Base-by-base conservation (phyloP, 2,329 filamentous ascomycete genomes). In the Paracoccidioides lutzii region DNA sequence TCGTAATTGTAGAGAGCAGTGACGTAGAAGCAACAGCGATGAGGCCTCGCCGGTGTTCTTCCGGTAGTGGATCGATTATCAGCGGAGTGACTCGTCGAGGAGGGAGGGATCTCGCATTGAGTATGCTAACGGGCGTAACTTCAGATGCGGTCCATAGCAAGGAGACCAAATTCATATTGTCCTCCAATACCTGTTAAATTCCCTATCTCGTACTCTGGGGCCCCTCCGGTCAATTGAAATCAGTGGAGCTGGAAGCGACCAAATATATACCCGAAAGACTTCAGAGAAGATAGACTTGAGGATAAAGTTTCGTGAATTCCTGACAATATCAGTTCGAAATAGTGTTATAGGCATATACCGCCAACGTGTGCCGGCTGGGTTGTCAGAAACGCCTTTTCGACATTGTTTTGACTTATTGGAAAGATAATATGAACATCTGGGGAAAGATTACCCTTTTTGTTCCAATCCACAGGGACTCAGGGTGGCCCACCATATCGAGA, bases 1-100 rank as follows among this genome's bases (percentile, higher is more conserved):
- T 75, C 32, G 75, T 71, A 45, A 77, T 51, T 35, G 76, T 64
- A 2, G 77, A 78, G 37, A 78, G 62, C 49, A 75, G 66, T 35
- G 76, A 75, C 61, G 76, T 74, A 32, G 76, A 58, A 1, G 69
- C 68, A 28, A 79, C 64, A 0, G 75, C 73, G 38, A 78, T 73
- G 1, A 79, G 67, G 3, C 76, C 76, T 7, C 60, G 65, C 43
- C 65, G 67, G 46, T 72, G 67, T 14, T 61, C 61, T 4, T 46
- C 37, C 9, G 70, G 69, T 9, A 73, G 60, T 37, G 70, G 70
- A 52, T 68, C 61, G 44, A 74, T 68, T 54, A 65, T 48, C 9
- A 56, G 44, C 9, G 57, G 55, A 22, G 58, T 56, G 15, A 44
- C 38, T 50, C 48, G 41, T 53, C 55, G 51, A 33, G 50, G 48